Conservation (phyloP, 495 filamentous ascomycete genomes). For the Symbiotaphrina buchneri region DNA sequence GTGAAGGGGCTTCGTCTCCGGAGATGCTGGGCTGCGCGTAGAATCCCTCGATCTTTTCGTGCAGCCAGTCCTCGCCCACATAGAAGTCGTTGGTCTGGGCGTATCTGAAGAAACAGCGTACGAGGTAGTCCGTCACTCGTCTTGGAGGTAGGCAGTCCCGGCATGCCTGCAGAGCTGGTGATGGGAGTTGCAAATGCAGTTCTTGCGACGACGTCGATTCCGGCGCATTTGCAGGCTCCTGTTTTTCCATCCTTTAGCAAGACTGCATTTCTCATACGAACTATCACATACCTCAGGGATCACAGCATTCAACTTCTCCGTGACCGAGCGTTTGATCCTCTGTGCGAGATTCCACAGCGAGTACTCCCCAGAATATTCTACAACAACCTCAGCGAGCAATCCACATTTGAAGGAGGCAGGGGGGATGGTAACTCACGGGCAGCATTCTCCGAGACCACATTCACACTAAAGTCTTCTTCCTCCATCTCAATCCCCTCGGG, state of each 20-base stretch:
- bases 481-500: background rate
- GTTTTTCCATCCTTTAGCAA: conserved; percentile 3
- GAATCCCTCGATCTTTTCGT: conserved; percentile 19
- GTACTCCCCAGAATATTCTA: conserved; percentile 29
- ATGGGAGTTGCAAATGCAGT: conserved; percentile 23
- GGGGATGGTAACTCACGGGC: conserved; percentile 1
- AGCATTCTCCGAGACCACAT: background rate
- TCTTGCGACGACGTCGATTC: conserved; percentile 24
- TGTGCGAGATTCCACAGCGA: conserved; percentile 27
- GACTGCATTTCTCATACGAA: too few relatives aligned
- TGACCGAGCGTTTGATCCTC: conserved; percentile 24
- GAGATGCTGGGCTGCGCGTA: conserved; percentile 20
- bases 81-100: conserved; percentile 29
- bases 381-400: too few relatives aligned
- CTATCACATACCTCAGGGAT: too few relatives aligned
- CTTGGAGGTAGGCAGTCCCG: conserved; percentile 24
- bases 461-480: background rate
- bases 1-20: conserved; percentile 20
- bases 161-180: conserved; percentile 16
- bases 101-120: conserved; percentile 28
- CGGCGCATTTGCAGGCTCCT: conserved; percentile 20
- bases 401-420: too few relatives aligned
- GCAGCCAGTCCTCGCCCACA: conserved; percentile 24
- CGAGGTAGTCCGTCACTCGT: conserved; percentile 25
- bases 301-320: too few relatives aligned